Evolutionary conservation across 345 rosid species (phyloP), one percentile per base, ranked within the genome.

Genomic region (Nephelium lappaceum): DNA sequence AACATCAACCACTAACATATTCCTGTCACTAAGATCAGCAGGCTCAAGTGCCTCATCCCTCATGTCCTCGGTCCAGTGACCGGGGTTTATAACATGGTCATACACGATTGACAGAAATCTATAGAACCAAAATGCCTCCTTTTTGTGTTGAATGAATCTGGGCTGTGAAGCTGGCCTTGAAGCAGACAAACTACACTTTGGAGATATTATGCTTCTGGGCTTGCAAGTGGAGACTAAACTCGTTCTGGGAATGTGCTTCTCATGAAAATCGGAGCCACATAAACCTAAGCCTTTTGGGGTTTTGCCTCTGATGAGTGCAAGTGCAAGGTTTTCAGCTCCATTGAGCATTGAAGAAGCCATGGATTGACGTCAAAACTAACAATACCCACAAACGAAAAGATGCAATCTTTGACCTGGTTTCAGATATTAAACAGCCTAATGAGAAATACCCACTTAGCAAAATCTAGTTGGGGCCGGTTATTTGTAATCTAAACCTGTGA

Each of bases 21-120:
- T 84, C 74, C 93, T 86, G 80, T 86, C 77, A 79, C 72, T 83
- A 62, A 96, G 94, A 84, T 94, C 99, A 55, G 99, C 99, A 3
- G 97, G 98, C 89, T 94, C 97, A 5, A 94, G 95, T 3, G 99
- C 99, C 14, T 91, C 98, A 71, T 94, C 98, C 76, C 99, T 85
- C 99, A 96, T 96, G 80, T 93, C 98, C 88, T 96, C 98, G 24
- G 97, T 94, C 97, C 97, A 96, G 75, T 96, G 99, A 8, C 93
- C 93, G 0, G 98, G 98, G 86, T 94, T 94, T 73, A 94, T 87
- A 65, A 93, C 83, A 72, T 94, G 95, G 91, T 96, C 99, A 84
- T 96, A 96, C 24, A 91, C 94, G 65, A 96, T 96, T 41, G 98
- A 96, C 16, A 96, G 84, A 84, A 94, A 96, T 79, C 99, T 89